Evolutionary conservation across 306 rosid genomes (phyloP), one percentile per base, ranked within the genome.

Genomic region (Pterocarpus santalinus): DNA sequence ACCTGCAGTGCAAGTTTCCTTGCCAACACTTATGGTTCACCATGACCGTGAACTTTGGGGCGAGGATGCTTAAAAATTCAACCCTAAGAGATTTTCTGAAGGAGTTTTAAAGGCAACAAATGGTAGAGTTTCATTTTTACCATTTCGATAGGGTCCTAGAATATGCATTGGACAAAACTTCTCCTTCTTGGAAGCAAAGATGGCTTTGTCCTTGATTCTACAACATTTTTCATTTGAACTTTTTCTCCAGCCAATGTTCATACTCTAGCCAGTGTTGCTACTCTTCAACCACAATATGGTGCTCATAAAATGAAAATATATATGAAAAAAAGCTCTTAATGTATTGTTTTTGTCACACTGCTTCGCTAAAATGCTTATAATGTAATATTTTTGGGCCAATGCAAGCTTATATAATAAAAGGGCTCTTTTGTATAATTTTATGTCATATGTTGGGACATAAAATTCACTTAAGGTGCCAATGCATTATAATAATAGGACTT

Each of bases 71-170:
- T 46, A 76, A 0, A 77, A 66, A 32, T 89, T 89, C 73, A 84
- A 86, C 34, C 89, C 92, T 8, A 84, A 86, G 8, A 86, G 90
- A 47, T 89, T 86, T 65, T 68, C 80, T 0, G 86, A 86, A 77
- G 92, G 92, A 32, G 4, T 89, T 38, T 13, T 15, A 1, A 89
- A 89, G 49, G 89, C 88, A 35, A 41, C 81, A 11, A 52, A 74
- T 28, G 84, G 76, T 0, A 72, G 6, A 63, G 35, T 51, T 34
- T 32, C 82, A 38, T 84, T 55, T 38, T 52, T 79, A 0, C 89
- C 92, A 16, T 86, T 89, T 15, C 86, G 84, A 65, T 67, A 82
- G 72, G 88, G 85, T 32, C 83, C 85, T 32, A 73, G 80, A 60
- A 77, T 85, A 10, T 85, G 92, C 51, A 83, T 84, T 41, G 92